A percentile compares a stretch with the other conserved stretches of the same genome.
Conservation (phyloP, 805 yeast species). For the Wickerhamiella alocasiicola region DNA sequence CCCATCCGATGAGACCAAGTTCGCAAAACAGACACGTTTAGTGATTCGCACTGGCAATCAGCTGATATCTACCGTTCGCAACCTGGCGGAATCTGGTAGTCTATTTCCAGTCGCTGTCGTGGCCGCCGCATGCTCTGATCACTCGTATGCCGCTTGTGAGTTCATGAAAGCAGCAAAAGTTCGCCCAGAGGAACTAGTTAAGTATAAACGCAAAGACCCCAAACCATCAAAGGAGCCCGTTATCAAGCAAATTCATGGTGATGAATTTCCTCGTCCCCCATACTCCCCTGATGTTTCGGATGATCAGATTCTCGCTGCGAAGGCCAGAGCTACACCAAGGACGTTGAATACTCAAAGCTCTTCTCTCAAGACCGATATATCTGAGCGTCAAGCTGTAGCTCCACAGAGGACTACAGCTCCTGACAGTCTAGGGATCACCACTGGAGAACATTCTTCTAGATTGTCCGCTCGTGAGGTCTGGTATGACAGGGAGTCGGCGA, state of each 20-base stretch:
- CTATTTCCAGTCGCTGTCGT: constrained; percentile 58
- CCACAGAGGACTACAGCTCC: too few relatives aligned
- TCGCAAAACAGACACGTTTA: constrained; percentile 20
- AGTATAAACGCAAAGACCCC: not conserved
- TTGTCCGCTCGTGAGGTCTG: too few relatives aligned
- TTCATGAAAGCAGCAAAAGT: constrained; percentile 12
- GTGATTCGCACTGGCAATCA: constrained; percentile 61
- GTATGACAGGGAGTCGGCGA: too few relatives aligned
- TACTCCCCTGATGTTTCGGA: not conserved
- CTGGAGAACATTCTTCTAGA: too few relatives aligned
- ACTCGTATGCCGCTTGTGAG: constrained; percentile 46
- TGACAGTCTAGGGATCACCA: too few relatives aligned
- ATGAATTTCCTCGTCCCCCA: constrained; percentile 1
- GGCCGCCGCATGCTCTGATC: constrained; percentile 64
- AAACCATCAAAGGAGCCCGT: not conserved
- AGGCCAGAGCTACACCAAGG: too few relatives aligned
- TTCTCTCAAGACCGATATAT: too few relatives aligned
- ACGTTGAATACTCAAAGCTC: too few relatives aligned
- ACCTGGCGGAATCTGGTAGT: constrained; percentile 50
- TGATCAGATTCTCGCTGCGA: too few relatives aligned
- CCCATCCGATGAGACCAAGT: constrained; percentile 13
- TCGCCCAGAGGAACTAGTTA: constrained; percentile 1
- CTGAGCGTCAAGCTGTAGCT: too few relatives aligned
- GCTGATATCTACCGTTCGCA: constrained; percentile 64
- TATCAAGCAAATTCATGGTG: not conserved